Percentiles rank a stretch among this genome's conserved stretches.
Conservation (phyloP, 768 basidiomycete species). For the Mrakia frigida region DNA sequence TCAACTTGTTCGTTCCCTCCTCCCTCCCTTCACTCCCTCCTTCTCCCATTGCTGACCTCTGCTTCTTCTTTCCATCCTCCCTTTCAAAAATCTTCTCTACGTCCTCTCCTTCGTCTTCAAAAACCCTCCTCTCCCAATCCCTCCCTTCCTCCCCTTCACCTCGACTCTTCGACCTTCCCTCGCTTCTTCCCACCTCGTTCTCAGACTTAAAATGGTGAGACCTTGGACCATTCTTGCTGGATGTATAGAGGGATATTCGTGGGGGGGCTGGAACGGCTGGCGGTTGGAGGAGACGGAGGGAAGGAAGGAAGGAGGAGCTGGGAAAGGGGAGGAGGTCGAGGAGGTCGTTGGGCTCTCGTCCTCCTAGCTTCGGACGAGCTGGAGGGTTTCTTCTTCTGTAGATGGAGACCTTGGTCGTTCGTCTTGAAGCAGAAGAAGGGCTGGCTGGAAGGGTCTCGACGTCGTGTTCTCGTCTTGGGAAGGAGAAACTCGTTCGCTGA, state of each 20-base stretch:
- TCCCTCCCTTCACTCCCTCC: background rate
- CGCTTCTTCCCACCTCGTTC: background rate
- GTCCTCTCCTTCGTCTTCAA: background rate
- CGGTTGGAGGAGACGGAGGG: background rate
- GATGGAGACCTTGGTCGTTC: background rate
- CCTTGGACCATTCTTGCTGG: background rate
- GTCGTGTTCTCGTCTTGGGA: background rate
- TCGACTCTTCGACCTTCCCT: background rate
- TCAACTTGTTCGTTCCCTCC: background rate
- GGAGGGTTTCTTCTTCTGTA: background rate
- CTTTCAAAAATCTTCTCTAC: too few species aligned
- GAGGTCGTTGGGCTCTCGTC: background rate
- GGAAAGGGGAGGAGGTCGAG: background rate
- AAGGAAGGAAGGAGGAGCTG: background rate
- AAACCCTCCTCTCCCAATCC: background rate
- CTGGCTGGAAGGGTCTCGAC: background rate
- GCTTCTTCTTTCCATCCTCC: background rate
- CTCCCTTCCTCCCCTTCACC: background rate
- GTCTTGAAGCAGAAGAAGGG: background rate
- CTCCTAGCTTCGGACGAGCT: background rate
- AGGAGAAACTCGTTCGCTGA: slow-evolving; percentile 4
- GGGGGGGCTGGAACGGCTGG: background rate
- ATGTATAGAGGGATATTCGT: background rate
- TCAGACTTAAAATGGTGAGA: slow-evolving; percentile 25
- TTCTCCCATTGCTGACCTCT: background rate